Evolutionary conservation across 2,329 filamentous ascomycete genomes (phyloP), one percentile per base, ranked within the genome.

Genomic region (Xylariales sp.): DNA sequence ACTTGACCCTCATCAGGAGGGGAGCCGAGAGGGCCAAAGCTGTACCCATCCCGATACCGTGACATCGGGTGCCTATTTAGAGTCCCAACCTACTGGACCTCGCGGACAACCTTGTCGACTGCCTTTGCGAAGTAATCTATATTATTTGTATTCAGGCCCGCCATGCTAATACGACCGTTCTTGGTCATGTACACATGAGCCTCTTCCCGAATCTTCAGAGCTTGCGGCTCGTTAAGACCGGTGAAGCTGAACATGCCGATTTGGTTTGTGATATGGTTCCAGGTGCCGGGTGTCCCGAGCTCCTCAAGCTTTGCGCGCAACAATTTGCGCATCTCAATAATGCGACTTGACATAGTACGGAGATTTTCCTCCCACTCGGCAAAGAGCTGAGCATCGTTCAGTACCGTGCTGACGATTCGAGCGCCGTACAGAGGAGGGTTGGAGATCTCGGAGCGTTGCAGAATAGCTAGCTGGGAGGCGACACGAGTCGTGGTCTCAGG

Each of bases 191-290:
- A 96, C 62, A 96, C 86, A 80, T 96, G 93, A 67, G 85, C 88
- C 58, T 92, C 87, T 69, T 89, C 84, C 60, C 90, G 86, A 69
- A 96, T 83, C 81, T 88, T 89, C 73, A 87, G 74, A 7, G 95
- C 93, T 79, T 96, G 93, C 69, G 87, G 78, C 82, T 94, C 91
- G 12, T 80, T 87, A 78, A 97, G 82, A 12, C 93, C 93, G 0
- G 93, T 97, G 80, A 97, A 99, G 80, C 91, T 95, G 84, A 99
- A 99, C 96, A 99, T 99, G 83, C 96, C 96, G 78, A 99, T 99
- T 86, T 99, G 96, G 76, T 97, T 93, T 16, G 94, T 97, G 79
- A 99, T 97, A 83, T 99, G 96, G 78, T 94, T 93, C 96, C 96
- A 99, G 14, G 88, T 91, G 39, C 95, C 95, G 0, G 95, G 95